Base-by-base conservation (phyloP, 768 basidiomycete genomes). In the Rhizopogon vulgaris region DNA sequence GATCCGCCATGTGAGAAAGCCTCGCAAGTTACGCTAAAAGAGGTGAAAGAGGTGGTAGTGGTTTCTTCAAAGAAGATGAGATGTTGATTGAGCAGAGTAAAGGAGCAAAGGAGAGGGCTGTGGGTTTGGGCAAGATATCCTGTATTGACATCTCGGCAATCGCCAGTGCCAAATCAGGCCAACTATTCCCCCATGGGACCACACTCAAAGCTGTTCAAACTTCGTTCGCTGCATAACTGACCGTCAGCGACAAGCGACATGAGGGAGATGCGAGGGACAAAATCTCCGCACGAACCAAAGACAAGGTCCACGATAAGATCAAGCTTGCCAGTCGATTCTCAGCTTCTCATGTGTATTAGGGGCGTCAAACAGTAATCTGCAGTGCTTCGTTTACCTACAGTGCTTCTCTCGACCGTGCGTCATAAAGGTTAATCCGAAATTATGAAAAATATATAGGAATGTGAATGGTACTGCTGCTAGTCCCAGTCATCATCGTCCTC, bases 401-500 rank as follows among this genome's bases (percentile, higher is more conserved):
- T 22, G 18, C 32, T 22, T 22, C 30, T 6, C 45, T n/a, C 18
- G 17, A 12, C 45, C 14, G 32, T 22, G 18, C 14, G 32, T 45
- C 17, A 32, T 46, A 22, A 45, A 46, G 45, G 41, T 24, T 49
- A 11, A 60, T 60, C 54, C 54, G 45, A 49, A 30, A 51, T 52
- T 51, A 48, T 52, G 36, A 52, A 51, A 6, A 39, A 41, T 36
- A 28, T 51, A 28, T 51, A 40, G 45, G 42, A 51, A 22, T 38
- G 28, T 18, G 6, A 52, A 25, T 18, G 32, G 41, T 22, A 27
- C 28, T 22, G 22, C 17, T n/a, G 52, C 52, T 62, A 71, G 53
- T 76, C 74, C 64, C 86, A 87, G 38, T 85, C 84, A 32, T 85
- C 84, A 32, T 84, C 83, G 22, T 86, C 84, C 0, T 84, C 84